Base-by-base conservation (phyloP, 345 rosid genomes). In the Brassica incana region DNA sequence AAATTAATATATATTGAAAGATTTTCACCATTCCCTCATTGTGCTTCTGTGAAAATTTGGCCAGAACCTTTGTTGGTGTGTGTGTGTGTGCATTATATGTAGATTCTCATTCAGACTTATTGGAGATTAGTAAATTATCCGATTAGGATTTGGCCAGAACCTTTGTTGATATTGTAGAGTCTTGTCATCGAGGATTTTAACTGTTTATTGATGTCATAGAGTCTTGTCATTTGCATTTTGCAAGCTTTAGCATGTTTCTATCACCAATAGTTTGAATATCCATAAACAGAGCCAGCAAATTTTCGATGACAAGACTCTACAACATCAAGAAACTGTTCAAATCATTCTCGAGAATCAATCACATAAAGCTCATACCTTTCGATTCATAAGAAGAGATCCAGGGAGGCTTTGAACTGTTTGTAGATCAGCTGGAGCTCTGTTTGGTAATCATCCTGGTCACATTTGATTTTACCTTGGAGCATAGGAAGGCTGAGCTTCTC, bases 211-310 rank as follows among this genome's bases (percentile, higher is more conserved):
- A 29, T 29, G 32, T 29, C 32, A 4, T 29, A 29, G 32, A 29
- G 32, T 29, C 32, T 29, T 29, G 32, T 29, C 32, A 29, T 29
- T 23, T 23, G 25, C 25, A 23, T 23, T 29, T 29, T 29, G 96
- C 89, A 85, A 93, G 88, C 65, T 87, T 90, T 73, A 87, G 82
- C 85, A 91, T 66, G 74, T 78, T 88, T 83, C 87, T 88, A 73
- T 95, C 96, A 36, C 90, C 98, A 43, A 89, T 81, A 32, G 88
- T 88, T 86, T 95, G 99, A 69, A 95, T 85, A 85, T 88, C 97
- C 90, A 91, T 86, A 80, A 93, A 93, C 76, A 95, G 75, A 30
- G 85, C 82, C 63, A 95, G 88, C 81, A 87, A 85, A 36, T 90
- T 91, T 38, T 81, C 80, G 12, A 91, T 82, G 71, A 87, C 89